Percentiles rank a stretch among this genome's conserved stretches.
Evolutionary conservation across 2,329 filamentous ascomycete genomes (phyloP).

Genomic region (Colletotrichum lupini): DNA sequence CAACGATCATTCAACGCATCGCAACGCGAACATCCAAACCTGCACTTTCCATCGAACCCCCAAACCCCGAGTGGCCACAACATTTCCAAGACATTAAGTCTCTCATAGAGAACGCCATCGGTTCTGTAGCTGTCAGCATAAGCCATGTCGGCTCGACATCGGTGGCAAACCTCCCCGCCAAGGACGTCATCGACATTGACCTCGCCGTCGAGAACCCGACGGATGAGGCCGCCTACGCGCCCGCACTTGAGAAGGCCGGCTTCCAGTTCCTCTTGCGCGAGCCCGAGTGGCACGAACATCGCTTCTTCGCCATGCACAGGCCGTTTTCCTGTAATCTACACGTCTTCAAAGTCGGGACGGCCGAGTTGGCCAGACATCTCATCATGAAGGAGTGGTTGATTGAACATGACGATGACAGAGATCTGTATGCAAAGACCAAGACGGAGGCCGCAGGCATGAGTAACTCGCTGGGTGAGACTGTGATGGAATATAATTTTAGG

Average conservation of each 20-base stretch:
- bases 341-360: conserved; percentile 55
- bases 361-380: conserved; percentile 54
- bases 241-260: conserved; percentile 53
- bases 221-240: conserved; percentile 55
- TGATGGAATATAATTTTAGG: conserved; percentile 52
- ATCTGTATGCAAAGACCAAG: conserved; percentile 54
- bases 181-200: conserved; percentile 64
- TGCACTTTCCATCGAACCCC: conserved; percentile 47
- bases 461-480: conserved; percentile 44
- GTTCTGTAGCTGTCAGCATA: conserved; percentile 47
- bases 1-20: conserved; percentile 39
- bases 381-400: conserved; percentile 58
- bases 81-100: conserved; percentile 44
- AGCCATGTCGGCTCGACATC: conserved; percentile 63
- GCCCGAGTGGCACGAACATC: conserved; percentile 59
- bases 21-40: conserved; percentile 39
- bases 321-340: conserved; percentile 56
- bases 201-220: conserved; percentile 53
- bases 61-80: conserved; percentile 50
- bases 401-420: conserved; percentile 49
- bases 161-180: conserved; percentile 60
- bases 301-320: conserved; percentile 54
- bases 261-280: conserved; percentile 60
- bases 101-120: conserved; percentile 49
- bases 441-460: conserved; percentile 45